phyloP scores from a whole-genome alignment of 78 protist genomes.

The Bodo saltans region DNA sequence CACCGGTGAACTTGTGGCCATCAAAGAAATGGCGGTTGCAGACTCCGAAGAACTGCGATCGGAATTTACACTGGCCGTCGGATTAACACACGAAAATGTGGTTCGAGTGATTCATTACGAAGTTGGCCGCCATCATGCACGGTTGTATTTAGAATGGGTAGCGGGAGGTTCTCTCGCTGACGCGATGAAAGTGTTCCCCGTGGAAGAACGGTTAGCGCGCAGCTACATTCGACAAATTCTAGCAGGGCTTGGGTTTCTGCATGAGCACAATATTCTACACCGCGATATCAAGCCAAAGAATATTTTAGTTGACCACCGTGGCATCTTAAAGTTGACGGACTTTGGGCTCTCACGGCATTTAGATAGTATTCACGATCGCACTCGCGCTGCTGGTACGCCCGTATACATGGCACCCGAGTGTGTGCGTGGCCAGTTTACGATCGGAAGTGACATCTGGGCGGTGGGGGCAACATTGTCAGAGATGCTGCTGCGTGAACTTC shows the following conservation, averaged over 20 bases:
- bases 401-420: conserved; percentile 29
- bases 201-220: neutral
- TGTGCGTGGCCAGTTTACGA: neutral
- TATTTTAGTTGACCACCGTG: conserved; percentile 45
- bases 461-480: conserved; percentile 31
- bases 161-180: neutral
- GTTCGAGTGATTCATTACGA: too few species aligned
- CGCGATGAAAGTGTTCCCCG: too few species aligned
- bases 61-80: neutral
- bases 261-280: conserved; percentile 23
- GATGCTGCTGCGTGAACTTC: conserved; percentile 35
- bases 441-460: conserved; percentile 30
- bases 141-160: neutral
- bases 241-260: conserved; percentile 25
- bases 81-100: conserved; percentile 44
- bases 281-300: conserved; percentile 57
- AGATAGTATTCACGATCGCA: neutral
- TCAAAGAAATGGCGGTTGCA: neutral
- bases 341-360: conserved; percentile 47
- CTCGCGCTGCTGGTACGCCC: conserved; percentile 1
- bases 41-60: neutral
- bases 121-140: too few species aligned
- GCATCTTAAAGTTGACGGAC: conserved; percentile 56
- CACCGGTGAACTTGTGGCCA: conserved; percentile 5
- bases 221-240: conserved; percentile 22